Percentiles rank a stretch among this genome's conserved stretches.
These are phyloP conservation scores for Tetrahymena thermophila DNA, from an alignment of 73 alveolate species.

Conservation along the genomic window DNA sequence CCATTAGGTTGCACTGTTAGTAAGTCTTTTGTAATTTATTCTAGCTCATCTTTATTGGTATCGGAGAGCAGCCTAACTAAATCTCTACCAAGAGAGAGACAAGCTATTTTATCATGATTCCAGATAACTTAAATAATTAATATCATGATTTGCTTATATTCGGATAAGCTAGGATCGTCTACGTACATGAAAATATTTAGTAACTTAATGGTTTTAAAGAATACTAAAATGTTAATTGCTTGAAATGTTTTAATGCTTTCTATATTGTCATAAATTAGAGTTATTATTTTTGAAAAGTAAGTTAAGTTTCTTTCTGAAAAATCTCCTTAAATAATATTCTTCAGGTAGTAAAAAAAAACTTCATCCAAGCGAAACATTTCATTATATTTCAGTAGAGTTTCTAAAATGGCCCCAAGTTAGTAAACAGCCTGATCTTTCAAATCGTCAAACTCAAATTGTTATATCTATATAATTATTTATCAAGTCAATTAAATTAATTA, in stretches of 20 bases:
- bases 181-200: not conserved
- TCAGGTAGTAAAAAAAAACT: not conserved
- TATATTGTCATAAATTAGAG: not conserved
- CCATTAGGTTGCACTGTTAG: not conserved
- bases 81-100: not conserved
- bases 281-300: not conserved
- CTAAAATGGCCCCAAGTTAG: not conserved
- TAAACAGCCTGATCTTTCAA: not conserved
- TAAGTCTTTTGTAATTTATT: not conserved
- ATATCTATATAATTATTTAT: not conserved
- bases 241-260: not conserved
- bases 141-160: not conserved
- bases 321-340: not conserved
- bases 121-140: not conserved
- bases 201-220: not conserved
- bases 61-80: not conserved
- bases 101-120: not conserved
- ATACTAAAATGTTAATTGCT: not conserved
- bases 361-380: not conserved
- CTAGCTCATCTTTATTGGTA: not conserved
- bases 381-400: not conserved
- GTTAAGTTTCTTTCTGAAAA: not conserved
- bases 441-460: not conserved
- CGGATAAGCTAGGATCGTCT: not conserved
- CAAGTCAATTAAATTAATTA: not conserved